These are phyloP conservation scores for Spiraea crenata DNA, from an alignment of 331 rosid genomes.

Conservation along the genomic window DNA sequence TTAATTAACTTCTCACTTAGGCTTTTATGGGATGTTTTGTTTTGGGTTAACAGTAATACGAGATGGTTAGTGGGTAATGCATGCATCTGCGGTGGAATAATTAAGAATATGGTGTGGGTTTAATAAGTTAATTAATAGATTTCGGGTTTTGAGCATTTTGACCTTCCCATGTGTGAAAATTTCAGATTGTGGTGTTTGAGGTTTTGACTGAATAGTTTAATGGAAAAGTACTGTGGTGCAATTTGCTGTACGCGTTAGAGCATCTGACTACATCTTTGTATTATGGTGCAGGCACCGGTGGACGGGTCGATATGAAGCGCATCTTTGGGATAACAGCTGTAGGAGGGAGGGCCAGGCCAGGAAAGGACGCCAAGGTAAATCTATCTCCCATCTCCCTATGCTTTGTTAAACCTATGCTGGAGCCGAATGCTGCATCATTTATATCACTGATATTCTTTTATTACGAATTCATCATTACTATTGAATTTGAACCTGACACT, in stretches of 20 bases:
- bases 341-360: conserved; percentile 99
- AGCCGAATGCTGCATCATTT: too few relatives aligned
- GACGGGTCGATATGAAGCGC: conserved; percentile 99
- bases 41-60: neutral
- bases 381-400: too few relatives aligned
- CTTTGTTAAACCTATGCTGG: too few relatives aligned
- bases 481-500: neutral
- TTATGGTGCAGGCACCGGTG: conserved; percentile 71
- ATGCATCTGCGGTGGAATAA: neutral
- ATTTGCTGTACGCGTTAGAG: too few relatives aligned
- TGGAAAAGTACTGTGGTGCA: neutral
- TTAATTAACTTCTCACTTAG: neutral
- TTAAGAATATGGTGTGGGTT: neutral
- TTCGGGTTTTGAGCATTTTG: neutral
- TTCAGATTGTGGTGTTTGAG: neutral
- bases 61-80: neutral
- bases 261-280: conserved; percentile 9
- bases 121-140: neutral
- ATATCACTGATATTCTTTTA: too few relatives aligned
- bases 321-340: conserved; percentile 99
- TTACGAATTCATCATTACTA: too few relatives aligned
- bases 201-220: neutral
- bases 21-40: neutral
- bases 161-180: neutral
- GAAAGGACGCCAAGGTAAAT: conserved; percentile 95